Conservation (phyloP, 164 flowering plant genomes). For the Vitis rupestris region DNA sequence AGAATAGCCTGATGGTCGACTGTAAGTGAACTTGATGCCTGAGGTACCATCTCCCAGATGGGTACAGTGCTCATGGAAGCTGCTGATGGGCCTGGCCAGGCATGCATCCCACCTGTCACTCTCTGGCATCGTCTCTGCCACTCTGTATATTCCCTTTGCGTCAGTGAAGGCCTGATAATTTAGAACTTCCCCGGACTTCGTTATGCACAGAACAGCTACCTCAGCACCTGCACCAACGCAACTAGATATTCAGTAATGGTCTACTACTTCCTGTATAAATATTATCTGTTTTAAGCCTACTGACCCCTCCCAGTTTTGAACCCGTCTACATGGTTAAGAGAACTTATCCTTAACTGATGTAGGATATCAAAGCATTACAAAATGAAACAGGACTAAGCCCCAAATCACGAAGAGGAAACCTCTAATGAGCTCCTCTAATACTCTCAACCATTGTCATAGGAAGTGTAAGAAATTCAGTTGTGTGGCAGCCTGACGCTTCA, state of each 20-base stretch:
- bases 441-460: not conserved
- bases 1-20: conserved; percentile 73
- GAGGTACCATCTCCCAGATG: conserved; percentile 45
- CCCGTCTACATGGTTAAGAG: too few relatives aligned
- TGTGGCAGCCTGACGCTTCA: not conserved
- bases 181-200: conserved; percentile 89
- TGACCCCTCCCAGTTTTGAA: too few relatives aligned
- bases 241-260: too few relatives aligned
- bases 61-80: conserved; percentile 80
- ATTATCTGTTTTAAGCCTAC: too few relatives aligned
- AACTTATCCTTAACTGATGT: too few relatives aligned
- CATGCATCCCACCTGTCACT: conserved; percentile 94
- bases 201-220: conserved; percentile 97
- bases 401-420: too few relatives aligned
- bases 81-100: conserved; percentile 85
- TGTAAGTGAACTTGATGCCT: conserved; percentile 83
- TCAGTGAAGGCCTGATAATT: conserved; percentile 95
- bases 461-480: not conserved
- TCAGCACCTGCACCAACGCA: conserved; percentile 74
- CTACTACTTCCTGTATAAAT: too few relatives aligned
- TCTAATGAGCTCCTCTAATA: not conserved
- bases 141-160: conserved; percentile 73
- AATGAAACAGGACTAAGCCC: too few relatives aligned
- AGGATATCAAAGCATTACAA: too few relatives aligned
- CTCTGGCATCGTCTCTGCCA: conserved; percentile 98